These are phyloP conservation scores for Cunninghamia lanceolata DNA, from an alignment of 75 land plant species.

Conservation along the genomic window DNA sequence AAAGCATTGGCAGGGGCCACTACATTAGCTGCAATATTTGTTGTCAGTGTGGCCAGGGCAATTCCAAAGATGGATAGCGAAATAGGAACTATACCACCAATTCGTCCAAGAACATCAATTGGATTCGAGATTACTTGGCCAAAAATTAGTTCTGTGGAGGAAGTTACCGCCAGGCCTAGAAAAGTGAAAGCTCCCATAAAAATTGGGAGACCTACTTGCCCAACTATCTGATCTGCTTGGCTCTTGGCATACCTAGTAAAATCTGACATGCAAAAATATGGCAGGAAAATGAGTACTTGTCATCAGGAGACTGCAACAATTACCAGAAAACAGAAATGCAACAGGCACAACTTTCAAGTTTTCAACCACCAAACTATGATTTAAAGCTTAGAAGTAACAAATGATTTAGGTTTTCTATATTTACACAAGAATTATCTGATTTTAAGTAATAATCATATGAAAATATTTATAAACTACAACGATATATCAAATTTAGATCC, in stretches of 20 bases:
- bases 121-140: constrained; percentile 77
- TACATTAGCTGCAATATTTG: constrained; percentile 94
- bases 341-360: not conserved
- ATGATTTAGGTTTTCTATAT: too few species aligned
- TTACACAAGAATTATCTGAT: too few species aligned
- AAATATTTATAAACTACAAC: too few species aligned
- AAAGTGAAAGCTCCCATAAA: constrained; percentile 90
- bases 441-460: too few species aligned
- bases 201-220: constrained; percentile 74
- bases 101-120: constrained; percentile 58
- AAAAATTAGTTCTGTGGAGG: constrained; percentile 70
- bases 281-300: not conserved
- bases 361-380: not conserved
- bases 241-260: constrained; percentile 65
- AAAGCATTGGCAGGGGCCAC: constrained; percentile 93
- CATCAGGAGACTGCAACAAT: not conserved
- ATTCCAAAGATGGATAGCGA: constrained; percentile 67
- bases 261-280: constrained; percentile 29
- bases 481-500: too few species aligned
- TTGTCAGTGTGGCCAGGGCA: constrained; percentile 80
- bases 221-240: constrained; percentile 74
- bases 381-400: not conserved
- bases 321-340: not conserved
- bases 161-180: constrained; percentile 87
- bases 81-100: constrained; percentile 55